These are phyloP conservation scores for Podospora pseudopauciseta DNA, from an alignment of 495 filamentous ascomycete genomes.

Conservation along the genomic window DNA sequence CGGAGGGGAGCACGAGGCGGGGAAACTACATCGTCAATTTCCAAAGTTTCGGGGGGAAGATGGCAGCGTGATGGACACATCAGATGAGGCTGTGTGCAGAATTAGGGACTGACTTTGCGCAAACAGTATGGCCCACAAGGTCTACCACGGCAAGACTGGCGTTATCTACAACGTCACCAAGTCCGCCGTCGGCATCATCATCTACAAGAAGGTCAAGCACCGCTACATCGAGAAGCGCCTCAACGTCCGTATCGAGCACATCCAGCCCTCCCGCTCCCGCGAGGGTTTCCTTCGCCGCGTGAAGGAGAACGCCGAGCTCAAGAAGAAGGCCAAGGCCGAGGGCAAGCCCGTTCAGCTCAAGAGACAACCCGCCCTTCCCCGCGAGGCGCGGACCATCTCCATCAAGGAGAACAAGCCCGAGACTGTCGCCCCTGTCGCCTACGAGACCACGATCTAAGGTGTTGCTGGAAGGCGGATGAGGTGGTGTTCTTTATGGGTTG, in stretches of 20 bases:
- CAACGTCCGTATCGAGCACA: constrained; percentile 97
- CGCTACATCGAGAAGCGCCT: constrained; percentile 99
- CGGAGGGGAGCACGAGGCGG: not conserved
- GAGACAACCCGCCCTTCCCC: constrained; percentile 61
- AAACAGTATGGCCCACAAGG: constrained; percentile 93
- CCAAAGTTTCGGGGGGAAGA: not conserved
- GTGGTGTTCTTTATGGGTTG: constrained; percentile 31
- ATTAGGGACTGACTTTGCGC: constrained; percentile 25
- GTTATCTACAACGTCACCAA: constrained; percentile 98
- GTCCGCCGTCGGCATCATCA: constrained; percentile 91
- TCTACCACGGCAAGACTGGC: constrained; percentile 98
- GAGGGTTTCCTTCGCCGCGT: constrained; percentile 95
- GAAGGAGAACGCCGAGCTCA: constrained; percentile 89
- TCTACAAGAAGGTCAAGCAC: constrained; percentile 97
- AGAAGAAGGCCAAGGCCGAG: constrained; percentile 85
- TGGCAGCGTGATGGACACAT: not conserved
- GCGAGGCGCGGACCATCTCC: constrained; percentile 72
- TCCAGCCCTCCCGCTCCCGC: constrained; percentile 85
- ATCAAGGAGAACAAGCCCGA: constrained; percentile 76
- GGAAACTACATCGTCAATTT: not conserved
- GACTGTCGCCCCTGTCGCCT: constrained; percentile 85
- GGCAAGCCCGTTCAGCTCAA: constrained; percentile 48
- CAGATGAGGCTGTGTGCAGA: constrained; percentile 6
- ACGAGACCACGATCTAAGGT: constrained; percentile 96
- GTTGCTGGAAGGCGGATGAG: constrained; percentile 18